These are phyloP conservation scores for Tricharina praecox DNA, from an alignment of 495 filamentous ascomycete species.

Conservation along the genomic window DNA sequence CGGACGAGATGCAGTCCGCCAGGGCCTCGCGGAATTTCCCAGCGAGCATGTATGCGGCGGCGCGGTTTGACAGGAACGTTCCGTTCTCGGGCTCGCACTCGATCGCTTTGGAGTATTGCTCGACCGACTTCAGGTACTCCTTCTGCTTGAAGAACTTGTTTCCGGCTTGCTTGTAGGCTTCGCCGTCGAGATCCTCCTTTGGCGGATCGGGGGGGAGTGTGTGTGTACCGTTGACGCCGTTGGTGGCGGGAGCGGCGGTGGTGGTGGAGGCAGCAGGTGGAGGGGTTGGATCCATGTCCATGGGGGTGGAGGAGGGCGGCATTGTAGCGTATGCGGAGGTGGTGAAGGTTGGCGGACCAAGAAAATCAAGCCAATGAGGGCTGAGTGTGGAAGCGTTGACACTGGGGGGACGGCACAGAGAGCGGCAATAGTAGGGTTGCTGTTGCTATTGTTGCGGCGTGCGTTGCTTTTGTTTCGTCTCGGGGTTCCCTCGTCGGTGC, in stretches of 20 bases:
- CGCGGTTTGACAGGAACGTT: constrained; percentile 88
- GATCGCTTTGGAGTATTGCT: constrained; percentile 89
- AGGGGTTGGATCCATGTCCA: constrained; percentile 55
- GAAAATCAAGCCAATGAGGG: neutral
- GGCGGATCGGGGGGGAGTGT: constrained; percentile 25
- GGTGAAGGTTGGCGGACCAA: neutral
- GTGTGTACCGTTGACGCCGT: constrained; percentile 38
- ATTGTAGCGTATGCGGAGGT: no score
- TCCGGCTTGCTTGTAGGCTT: constrained; percentile 75
- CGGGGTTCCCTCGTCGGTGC: no score
- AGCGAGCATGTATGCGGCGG: constrained; percentile 79
- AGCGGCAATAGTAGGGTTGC: no score
- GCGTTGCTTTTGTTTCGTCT: no score
- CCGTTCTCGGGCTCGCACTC: constrained; percentile 59
- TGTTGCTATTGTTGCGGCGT: no score
- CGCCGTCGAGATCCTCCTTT: constrained; percentile 43
- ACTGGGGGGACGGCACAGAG: no score
- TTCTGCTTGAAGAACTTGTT: constrained; percentile 93
- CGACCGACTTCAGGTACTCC: constrained; percentile 68
- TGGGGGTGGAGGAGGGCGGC: constrained; percentile 31
- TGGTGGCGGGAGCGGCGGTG: constrained; percentile 34
- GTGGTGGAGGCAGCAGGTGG: constrained; percentile 29
- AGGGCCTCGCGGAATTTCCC: constrained; percentile 60
- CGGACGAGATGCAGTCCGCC: constrained; percentile 64
- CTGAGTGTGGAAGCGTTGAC: no score